These are phyloP conservation scores for Epichloe aotearoae DNA, from an alignment of 2,329 filamentous ascomycete species.

Conservation along the genomic window DNA sequence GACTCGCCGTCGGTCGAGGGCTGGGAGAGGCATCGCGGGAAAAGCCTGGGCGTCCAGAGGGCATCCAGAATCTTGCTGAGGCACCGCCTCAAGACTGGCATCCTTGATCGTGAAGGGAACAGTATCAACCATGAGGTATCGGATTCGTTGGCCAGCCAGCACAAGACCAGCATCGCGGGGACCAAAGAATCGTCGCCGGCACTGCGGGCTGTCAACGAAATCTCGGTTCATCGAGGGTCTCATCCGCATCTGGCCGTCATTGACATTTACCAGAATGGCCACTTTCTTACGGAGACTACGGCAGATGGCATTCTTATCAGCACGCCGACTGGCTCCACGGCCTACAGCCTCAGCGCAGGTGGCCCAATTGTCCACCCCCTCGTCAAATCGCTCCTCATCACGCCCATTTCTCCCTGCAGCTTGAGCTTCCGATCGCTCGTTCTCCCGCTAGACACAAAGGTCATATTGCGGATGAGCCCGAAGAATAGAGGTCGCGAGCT, in stretches of 20 bases:
- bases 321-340: slow-evolving; percentile 88
- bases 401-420: slow-evolving; percentile 85
- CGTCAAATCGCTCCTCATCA: slow-evolving; percentile 77
- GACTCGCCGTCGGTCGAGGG: slow-evolving; percentile 18
- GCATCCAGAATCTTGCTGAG: slow-evolving; percentile 73
- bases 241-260: slow-evolving; percentile 86
- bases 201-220: slow-evolving; percentile 78
- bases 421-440: slow-evolving; percentile 87
- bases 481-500: slow-evolving; percentile 66
- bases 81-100: slow-evolving; percentile 73
- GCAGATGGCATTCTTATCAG: slow-evolving; percentile 91
- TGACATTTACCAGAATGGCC: slow-evolving; percentile 77
- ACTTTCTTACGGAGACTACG: slow-evolving; percentile 84
- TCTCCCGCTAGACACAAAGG: slow-evolving; percentile 71
- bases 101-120: slow-evolving; percentile 57
- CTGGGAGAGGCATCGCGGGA: slow-evolving; percentile 66
- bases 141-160: slow-evolving; percentile 30
- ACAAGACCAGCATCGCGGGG: slow-evolving; percentile 26
- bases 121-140: slow-evolving; percentile 42
- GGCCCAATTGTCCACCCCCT: slow-evolving; percentile 91
- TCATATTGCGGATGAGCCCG: slow-evolving; percentile 68
- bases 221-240: slow-evolving; percentile 81
- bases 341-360: slow-evolving; percentile 86
- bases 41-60: slow-evolving; percentile 63
- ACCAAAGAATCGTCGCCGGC: slow-evolving; percentile 25